phyloP scores from a whole-genome alignment of 2,329 filamentous ascomycete species.

The Exophiala sideris region DNA sequence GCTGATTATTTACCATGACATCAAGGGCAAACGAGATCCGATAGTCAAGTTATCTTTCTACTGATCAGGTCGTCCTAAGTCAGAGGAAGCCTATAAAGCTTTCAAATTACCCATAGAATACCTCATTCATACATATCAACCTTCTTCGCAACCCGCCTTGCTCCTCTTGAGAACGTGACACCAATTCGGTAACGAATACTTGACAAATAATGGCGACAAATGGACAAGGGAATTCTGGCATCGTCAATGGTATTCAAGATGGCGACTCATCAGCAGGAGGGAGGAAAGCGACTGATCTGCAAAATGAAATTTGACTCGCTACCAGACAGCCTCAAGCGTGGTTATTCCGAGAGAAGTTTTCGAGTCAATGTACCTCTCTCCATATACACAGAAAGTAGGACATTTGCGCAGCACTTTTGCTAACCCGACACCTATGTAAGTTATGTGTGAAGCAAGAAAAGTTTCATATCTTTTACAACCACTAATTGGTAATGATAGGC shows the following conservation, averaged over 20 bases:
- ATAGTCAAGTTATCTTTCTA: not conserved
- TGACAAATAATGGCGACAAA: not conserved
- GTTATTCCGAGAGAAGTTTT: conserved; percentile 11
- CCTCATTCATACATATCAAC: not conserved
- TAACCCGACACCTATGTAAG: conserved; percentile 33
- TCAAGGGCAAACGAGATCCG: not conserved
- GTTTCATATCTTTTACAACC: not conserved
- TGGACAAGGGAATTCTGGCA: not conserved
- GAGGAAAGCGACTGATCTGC: not conserved
- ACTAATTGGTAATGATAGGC: conserved; percentile 2
- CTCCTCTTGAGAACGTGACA: not conserved
- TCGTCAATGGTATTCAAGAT: not conserved
- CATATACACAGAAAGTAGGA: conserved; percentile 5
- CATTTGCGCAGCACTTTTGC: conserved; percentile 22
- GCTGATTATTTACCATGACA: not conserved
- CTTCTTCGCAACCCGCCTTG: not conserved
- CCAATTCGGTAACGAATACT: not conserved
- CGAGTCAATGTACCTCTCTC: conserved; percentile 9
- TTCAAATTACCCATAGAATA: not conserved
- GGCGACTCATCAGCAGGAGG: not conserved
- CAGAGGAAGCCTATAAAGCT: not conserved
- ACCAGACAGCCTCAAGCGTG: conserved; percentile 11
- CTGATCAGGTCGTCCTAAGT: not conserved
- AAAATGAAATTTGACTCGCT: conserved; percentile 12
- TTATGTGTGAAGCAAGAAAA: not conserved